Conservation (phyloP, 768 basidiomycete species). For the Leccinum longicurvipes region DNA sequence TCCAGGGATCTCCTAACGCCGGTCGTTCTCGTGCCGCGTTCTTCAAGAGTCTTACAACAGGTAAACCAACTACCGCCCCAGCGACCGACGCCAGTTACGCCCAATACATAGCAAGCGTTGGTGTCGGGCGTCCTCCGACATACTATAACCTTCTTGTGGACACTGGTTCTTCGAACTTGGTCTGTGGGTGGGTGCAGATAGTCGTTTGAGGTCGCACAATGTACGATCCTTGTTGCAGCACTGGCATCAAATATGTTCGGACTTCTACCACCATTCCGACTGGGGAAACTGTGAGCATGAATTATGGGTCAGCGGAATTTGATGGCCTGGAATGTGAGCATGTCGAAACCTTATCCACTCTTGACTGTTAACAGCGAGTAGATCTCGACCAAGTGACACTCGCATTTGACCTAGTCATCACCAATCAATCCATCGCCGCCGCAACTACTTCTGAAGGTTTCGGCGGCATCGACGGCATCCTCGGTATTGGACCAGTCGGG, state of each 20-base stretch:
- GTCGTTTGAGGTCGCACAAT: not conserved
- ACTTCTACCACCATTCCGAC: slow-evolving; percentile 26
- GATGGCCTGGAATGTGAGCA: slow-evolving; percentile 35
- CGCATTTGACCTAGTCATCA: slow-evolving; percentile 22
- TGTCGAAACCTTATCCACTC: not conserved
- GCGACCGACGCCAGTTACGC: not conserved
- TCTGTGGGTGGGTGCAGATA: slow-evolving; percentile 14
- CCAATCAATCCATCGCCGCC: slow-evolving; percentile 29
- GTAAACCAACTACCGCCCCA: not conserved
- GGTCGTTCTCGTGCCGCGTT: slow-evolving; percentile 14
- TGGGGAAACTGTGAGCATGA: slow-evolving; percentile 13
- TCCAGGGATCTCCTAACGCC: slow-evolving; percentile 15
- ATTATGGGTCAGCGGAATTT: slow-evolving; percentile 14
- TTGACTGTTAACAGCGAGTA: not conserved
- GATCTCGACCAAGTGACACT: slow-evolving; percentile 28
- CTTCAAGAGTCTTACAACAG: not conserved
- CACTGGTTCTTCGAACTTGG: slow-evolving; percentile 31
- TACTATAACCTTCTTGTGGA: slow-evolving; percentile 30
- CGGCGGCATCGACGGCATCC: slow-evolving; percentile 22
- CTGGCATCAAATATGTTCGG: slow-evolving; percentile 16
- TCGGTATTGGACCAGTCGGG: slow-evolving; percentile 22
- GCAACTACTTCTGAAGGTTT: slow-evolving; percentile 13
- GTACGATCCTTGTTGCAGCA: slow-evolving; percentile 9
- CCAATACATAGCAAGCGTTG: slow-evolving; percentile 22
- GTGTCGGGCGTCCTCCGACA: slow-evolving; percentile 26